Base-by-base conservation (phyloP, 164 flowering plant genomes). In the Vitis cinerea region DNA sequence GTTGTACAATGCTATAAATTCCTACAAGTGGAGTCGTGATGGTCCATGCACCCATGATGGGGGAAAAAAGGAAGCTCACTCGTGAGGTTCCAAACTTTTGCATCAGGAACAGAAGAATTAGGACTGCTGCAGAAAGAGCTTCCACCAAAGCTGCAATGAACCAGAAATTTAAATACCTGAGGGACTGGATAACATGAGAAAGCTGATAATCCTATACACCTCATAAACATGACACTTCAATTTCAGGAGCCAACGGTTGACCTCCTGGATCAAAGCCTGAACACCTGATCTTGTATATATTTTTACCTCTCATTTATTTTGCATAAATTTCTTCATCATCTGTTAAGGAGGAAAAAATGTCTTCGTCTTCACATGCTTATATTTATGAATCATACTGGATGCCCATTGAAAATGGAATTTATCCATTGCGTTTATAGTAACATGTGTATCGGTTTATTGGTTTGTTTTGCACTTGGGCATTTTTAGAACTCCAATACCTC, bases 11-110 rank as follows among this genome's bases (percentile, higher is more conserved):
- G 83, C 87, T 87, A 68, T 88, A 92, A 52, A 92, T 74, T 30
- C 94, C 94, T 1, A 92, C 88, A 49, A 90, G 68, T 23, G 95
- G 93, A 60, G 93, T 88, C 9, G 80, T 76, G 54, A 92, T 67
- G 12, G 97, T 90, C 93, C 97, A 92, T 31, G 85, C 77, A 55
- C 83, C 89, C 97, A 92, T 90, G 76, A 92, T 87, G 15, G 97
- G 97, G 15, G 94, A 92, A 81, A 92, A 92, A 23, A 88, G 81
- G 73, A 92, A 92, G 67, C 94, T 90, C 78, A 92, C 92, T 74
- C 82, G 73, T 58, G 92, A 83, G 56, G 95, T 92, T 19, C 95
- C 97, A 79, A 78, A 88, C 62, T 80, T 90, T 86, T 92, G 97
- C 63, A 90, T 52, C 72, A 92, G 77, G 79, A 92, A 92, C 71